Percentiles rank a stretch among this genome's conserved stretches.
phyloP scores from a whole-genome alignment of 2,329 filamentous ascomycete genomes.

The Penicillium thymicola region DNA sequence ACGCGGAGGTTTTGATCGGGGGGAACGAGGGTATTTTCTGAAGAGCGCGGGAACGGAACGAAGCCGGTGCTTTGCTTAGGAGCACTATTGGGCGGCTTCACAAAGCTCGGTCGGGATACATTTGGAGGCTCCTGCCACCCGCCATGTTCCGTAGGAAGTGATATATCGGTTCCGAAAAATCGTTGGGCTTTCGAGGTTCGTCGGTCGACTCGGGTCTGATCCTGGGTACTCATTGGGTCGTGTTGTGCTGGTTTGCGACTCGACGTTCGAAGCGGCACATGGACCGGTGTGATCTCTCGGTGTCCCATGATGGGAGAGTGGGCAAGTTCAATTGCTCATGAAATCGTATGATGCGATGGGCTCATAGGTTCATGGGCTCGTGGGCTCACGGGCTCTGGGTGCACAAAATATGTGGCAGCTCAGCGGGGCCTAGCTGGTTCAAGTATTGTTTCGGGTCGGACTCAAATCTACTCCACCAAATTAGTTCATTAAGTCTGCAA shows the following conservation, averaged over 20 bases:
- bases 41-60: conserved; percentile 25
- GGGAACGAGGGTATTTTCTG: conserved; percentile 19
- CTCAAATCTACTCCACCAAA: conserved; percentile 13
- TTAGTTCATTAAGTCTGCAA: background rate
- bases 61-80: conserved; percentile 24
- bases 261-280: conserved; percentile 24
- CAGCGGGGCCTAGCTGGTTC: conserved; percentile 1
- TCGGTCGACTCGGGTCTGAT: conserved; percentile 19
- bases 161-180: conserved; percentile 31
- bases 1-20: conserved; percentile 35
- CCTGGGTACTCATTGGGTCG: conserved; percentile 18
- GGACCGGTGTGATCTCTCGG: conserved; percentile 15
- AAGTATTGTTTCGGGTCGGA: background rate
- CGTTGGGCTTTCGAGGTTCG: conserved; percentile 32
- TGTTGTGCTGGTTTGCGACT: conserved; percentile 13
- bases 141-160: conserved; percentile 22
- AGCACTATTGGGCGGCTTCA: conserved; percentile 38
- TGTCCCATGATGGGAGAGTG: conserved; percentile 10
- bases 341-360: conserved; percentile 1
- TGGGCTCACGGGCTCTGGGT: background rate
- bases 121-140: conserved; percentile 25
- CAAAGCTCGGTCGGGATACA: conserved; percentile 38
- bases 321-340: conserved; percentile 4
- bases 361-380: background rate
- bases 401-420: background rate